A percentile compares a stretch with the other conserved stretches of the same genome.
Evolutionary conservation across 148 eudicot genomes (phyloP).

Genomic region (Rhododendron williamsianum): DNA sequence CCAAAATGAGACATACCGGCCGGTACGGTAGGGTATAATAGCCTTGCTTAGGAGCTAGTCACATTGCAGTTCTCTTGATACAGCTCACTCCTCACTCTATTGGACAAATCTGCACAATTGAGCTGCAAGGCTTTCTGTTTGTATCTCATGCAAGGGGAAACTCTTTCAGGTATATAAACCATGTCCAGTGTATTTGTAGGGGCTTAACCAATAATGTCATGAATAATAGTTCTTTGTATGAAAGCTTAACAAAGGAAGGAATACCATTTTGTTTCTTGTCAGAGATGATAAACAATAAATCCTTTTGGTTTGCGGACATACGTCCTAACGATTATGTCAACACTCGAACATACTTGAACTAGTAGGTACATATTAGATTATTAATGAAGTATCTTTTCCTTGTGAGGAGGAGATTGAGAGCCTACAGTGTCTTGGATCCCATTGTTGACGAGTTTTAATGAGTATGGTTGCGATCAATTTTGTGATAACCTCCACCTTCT

Average conservation of each 20-base stretch:
- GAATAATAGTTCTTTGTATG: background rate
- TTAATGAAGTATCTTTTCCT: background rate
- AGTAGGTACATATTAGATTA: background rate
- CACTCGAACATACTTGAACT: background rate
- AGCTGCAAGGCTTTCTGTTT: background rate
- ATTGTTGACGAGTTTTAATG: background rate
- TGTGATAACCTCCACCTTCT: background rate
- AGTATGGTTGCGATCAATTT: background rate
- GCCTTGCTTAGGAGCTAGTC: background rate
- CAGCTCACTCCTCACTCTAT: background rate
- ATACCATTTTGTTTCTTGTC: background rate
- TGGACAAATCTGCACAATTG: background rate
- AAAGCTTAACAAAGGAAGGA: background rate
- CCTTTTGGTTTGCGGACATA: background rate
- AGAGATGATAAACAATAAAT: background rate
- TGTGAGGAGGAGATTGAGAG: background rate
- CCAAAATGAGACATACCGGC: too few relatives aligned
- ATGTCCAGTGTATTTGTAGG: background rate
- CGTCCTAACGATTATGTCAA: too few relatives aligned
- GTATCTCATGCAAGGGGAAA: background rate
- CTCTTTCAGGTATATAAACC: background rate
- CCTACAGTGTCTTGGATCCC: background rate
- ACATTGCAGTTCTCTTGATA: background rate
- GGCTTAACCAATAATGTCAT: background rate
- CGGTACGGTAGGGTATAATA: too few relatives aligned